These are phyloP conservation scores for Blepharisma japonicum DNA, from an alignment of 73 alveolate genomes.

Conservation along the genomic window DNA sequence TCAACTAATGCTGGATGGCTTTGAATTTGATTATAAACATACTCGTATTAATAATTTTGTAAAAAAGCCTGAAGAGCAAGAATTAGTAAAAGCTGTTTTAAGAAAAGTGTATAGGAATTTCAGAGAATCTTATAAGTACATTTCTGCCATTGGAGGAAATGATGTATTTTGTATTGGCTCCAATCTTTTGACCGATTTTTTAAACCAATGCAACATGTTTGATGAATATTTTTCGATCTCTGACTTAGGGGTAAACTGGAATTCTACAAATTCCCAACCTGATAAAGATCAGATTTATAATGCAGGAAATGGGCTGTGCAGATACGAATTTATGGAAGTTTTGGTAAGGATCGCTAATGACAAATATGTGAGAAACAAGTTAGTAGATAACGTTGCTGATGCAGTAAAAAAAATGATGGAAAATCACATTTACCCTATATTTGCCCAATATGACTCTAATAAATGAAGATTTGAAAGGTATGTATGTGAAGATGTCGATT, in stretches of 20 bases:
- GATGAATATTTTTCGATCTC: slow-evolving; percentile 47
- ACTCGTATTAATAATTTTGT: slow-evolving; percentile 51
- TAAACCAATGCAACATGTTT: slow-evolving; percentile 13
- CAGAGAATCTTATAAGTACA: slow-evolving; percentile 47
- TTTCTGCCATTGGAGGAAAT: slow-evolving; percentile 27
- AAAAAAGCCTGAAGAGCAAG: slow-evolving; percentile 55
- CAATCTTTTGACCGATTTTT: slow-evolving; percentile 30
- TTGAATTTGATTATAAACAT: slow-evolving; percentile 80
- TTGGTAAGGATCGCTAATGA: slow-evolving; percentile 50
- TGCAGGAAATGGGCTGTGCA: slow-evolving; percentile 44
- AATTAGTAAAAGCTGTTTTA: slow-evolving; percentile 42
- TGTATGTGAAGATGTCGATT: background rate
- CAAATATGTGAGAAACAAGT: slow-evolving; percentile 38
- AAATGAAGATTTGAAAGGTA: slow-evolving; percentile 1
- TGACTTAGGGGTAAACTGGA: slow-evolving; percentile 39
- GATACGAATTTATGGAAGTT: slow-evolving; percentile 50
- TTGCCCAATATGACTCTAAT: background rate
- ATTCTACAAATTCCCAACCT: slow-evolving; percentile 32
- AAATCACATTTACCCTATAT: background rate
- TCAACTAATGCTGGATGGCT: slow-evolving; percentile 53
- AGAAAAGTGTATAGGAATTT: slow-evolving; percentile 32
- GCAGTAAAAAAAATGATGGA: background rate
- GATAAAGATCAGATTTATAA: slow-evolving; percentile 34
- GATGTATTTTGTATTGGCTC: slow-evolving; percentile 29
- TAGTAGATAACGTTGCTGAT: background rate